Percentiles rank a stretch among this genome's conserved stretches.
phyloP scores from a whole-genome alignment of 257 asterid genomes.

The Verbascum thapsus region DNA sequence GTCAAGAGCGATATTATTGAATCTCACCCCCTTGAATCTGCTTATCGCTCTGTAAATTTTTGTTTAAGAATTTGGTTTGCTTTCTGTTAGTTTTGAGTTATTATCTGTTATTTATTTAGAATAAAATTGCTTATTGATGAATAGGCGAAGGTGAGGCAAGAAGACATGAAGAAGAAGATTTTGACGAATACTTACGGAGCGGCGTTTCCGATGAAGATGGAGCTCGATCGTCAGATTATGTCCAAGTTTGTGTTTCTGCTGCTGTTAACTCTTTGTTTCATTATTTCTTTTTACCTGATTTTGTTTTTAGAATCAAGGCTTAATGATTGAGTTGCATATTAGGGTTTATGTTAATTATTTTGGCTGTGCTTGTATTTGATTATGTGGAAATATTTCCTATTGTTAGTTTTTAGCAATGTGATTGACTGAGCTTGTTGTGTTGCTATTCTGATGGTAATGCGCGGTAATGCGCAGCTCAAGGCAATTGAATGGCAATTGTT shows the following conservation, averaged over 20 bases:
- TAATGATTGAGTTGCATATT: background rate
- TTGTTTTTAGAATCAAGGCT: constrained; percentile 15
- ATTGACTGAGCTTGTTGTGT: background rate
- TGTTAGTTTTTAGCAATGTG: background rate
- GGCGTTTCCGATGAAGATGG: constrained; percentile 59
- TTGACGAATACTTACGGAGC: constrained; percentile 45
- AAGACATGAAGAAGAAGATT: constrained; percentile 39
- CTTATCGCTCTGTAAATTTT: constrained; percentile 43
- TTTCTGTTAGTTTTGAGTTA: background rate
- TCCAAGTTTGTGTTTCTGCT: constrained; percentile 34
- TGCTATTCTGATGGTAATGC: background rate
- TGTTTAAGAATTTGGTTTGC: background rate
- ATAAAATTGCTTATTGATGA: constrained; percentile 21
- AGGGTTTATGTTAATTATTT: background rate
- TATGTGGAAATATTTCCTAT: background rate
- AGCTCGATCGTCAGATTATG: constrained; percentile 56
- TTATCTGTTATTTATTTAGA: background rate
- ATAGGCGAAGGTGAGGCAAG: constrained; percentile 45
- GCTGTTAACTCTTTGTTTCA: background rate
- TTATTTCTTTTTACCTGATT: background rate
- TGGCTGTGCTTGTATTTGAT: background rate
- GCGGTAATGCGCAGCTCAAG: too few relatives aligned
- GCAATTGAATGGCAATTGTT: too few relatives aligned
- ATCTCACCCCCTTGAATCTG: constrained; percentile 60
- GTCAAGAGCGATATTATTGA: constrained; percentile 64